These are phyloP conservation scores for Rhamnella rubrinervis DNA, from an alignment of 331 rosid species.

Conservation along the genomic window DNA sequence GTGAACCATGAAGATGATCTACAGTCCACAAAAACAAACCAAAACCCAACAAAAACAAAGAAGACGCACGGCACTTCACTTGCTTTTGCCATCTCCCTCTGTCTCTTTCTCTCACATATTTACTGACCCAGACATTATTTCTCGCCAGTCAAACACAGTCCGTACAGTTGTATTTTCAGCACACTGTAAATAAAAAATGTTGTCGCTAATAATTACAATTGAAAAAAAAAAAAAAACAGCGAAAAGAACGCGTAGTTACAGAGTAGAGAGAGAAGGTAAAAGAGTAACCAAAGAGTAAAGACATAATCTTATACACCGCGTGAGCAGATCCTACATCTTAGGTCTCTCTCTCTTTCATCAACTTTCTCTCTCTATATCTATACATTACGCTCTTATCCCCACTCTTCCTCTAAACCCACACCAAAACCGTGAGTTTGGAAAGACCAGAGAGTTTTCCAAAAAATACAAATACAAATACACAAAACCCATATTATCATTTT, in stretches of 20 bases:
- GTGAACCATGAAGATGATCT: too few species aligned
- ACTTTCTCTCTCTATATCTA: background rate
- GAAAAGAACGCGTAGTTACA: background rate
- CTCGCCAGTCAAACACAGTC: too few species aligned
- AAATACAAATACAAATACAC: too few species aligned
- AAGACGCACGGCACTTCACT: too few species aligned
- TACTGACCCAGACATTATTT: too few species aligned
- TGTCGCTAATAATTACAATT: too few species aligned
- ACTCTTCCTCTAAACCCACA: background rate
- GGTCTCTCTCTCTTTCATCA: slow-evolving; percentile 7
- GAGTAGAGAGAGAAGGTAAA: background rate
- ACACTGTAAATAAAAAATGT: too few species aligned
- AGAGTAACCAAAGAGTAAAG: background rate
- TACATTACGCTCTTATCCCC: background rate
- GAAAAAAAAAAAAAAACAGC: background rate
- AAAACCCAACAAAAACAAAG: too few species aligned
- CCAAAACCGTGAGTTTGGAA: slow-evolving; percentile 7
- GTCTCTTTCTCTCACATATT: too few species aligned
- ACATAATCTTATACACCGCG: slow-evolving; percentile 35
- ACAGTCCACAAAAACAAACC: too few species aligned
- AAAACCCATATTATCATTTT: background rate
- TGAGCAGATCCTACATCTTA: slow-evolving; percentile 39
- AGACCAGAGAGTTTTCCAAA: background rate
- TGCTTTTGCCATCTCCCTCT: too few species aligned
- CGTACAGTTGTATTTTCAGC: too few species aligned